phyloP scores from a whole-genome alignment of 2,329 filamentous ascomycete genomes.

The Hypoxylon rubiginosum region DNA sequence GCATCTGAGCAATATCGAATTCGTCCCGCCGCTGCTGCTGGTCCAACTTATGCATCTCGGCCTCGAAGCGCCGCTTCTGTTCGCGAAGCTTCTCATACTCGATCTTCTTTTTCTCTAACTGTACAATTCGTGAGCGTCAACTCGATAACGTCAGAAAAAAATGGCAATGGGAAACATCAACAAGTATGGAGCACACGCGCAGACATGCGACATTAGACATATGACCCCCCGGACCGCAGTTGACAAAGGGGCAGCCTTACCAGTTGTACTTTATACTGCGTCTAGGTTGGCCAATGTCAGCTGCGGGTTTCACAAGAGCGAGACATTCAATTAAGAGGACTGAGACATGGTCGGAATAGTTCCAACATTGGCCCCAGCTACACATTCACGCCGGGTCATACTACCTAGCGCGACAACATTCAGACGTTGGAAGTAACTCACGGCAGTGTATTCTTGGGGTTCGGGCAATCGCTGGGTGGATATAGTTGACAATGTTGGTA shows the following conservation, averaged over 20 bases:
- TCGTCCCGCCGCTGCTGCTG: constrained; percentile 86
- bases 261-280: constrained; percentile 71
- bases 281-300: constrained; percentile 48
- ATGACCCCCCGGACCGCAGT: constrained; percentile 17
- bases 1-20: constrained; percentile 86
- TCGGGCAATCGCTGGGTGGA: constrained; percentile 65
- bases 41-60: constrained; percentile 91
- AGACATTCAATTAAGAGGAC: constrained; percentile 48
- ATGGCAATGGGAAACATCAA: constrained; percentile 19
- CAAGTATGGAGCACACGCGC: constrained; percentile 11
- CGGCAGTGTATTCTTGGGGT: constrained; percentile 63
- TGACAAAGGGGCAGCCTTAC: constrained; percentile 64
- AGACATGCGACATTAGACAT: constrained; percentile 15
- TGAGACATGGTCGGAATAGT: constrained; percentile 48
- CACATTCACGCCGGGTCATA: constrained; percentile 17
- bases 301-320: constrained; percentile 47
- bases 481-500: constrained; percentile 79
- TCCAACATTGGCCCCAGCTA: constrained; percentile 33
- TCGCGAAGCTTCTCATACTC: constrained; percentile 93
- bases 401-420: constrained; percentile 21
- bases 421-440: constrained; percentile 46
- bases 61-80: constrained; percentile 89
- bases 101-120: constrained; percentile 94
- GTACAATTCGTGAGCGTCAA: constrained; percentile 55
- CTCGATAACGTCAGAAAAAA: constrained; percentile 22